Evolutionary conservation across 768 basidiomycete genomes (phyloP).

Genomic region (Nidula microcarpa): DNA sequence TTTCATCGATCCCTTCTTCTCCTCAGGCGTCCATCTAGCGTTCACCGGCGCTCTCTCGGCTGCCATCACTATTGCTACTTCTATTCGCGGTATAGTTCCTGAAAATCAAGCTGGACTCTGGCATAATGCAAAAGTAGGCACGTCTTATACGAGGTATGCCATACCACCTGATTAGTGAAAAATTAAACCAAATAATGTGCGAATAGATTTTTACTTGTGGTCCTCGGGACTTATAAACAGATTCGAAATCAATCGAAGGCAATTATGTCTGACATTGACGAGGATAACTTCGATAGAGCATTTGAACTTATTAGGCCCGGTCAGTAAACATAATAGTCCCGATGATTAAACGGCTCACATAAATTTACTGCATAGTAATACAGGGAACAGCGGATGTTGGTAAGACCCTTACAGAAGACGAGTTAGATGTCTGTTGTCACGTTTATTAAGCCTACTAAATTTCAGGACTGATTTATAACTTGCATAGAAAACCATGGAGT

Average conservation of each 20-base stretch:
- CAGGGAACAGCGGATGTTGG: background rate
- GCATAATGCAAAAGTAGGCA: background rate
- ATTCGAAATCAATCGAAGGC: background rate
- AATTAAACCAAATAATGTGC: background rate
- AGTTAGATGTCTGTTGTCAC: no score
- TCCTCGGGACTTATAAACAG: background rate
- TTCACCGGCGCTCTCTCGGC: background rate
- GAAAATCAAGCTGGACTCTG: background rate
- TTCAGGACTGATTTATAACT: no score
- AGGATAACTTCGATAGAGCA: background rate
- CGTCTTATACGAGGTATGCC: background rate
- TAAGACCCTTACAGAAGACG: background rate
- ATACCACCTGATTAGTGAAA: background rate
- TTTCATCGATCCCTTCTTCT: constrained; percentile 1
- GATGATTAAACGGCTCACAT: background rate
- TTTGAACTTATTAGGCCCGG: background rate
- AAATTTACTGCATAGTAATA: background rate
- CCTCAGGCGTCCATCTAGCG: background rate
- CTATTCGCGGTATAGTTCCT: background rate
- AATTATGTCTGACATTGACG: background rate
- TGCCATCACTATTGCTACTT: background rate
- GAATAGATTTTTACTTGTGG: background rate
- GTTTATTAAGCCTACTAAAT: no score
- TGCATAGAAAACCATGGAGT: background rate
- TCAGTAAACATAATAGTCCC: background rate